These are phyloP conservation scores for Heliamphora pulchella DNA, from an alignment of 179 eudicot species.

Conservation along the genomic window DNA sequence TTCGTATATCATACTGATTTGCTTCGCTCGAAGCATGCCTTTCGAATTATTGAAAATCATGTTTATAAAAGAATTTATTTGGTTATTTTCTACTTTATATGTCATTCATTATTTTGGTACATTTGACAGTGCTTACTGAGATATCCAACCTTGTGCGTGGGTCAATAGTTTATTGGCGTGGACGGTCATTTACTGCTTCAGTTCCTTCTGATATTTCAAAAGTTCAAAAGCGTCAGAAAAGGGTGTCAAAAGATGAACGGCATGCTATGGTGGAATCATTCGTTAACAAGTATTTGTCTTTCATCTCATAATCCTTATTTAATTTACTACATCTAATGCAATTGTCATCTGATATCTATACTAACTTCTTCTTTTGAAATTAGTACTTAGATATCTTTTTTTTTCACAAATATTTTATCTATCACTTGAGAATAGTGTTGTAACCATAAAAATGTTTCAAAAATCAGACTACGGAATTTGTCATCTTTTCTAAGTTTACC, in stretches of 20 bases:
- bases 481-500: background rate
- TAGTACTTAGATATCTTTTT: background rate
- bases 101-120: background rate
- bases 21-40: background rate
- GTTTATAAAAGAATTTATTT: background rate
- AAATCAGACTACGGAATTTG: background rate
- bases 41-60: background rate
- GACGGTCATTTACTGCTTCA: conserved; percentile 16
- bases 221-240: conserved; percentile 8
- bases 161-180: conserved; percentile 11
- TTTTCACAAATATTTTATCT: background rate
- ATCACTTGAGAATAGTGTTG: background rate
- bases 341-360: background rate
- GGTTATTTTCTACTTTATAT: background rate
- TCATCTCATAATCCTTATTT: background rate
- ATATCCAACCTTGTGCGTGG: conserved; percentile 1
- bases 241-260: conserved; percentile 18
- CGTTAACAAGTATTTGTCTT: conserved; percentile 10
- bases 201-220: conserved; percentile 11
- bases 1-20: background rate
- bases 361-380: background rate
- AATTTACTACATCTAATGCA: background rate
- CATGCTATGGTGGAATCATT: conserved; percentile 14
- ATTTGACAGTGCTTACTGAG: conserved; percentile 7
- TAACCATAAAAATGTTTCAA: background rate